Conservation (phyloP, 345 rosid species). For the Gossypioides kirkii region DNA sequence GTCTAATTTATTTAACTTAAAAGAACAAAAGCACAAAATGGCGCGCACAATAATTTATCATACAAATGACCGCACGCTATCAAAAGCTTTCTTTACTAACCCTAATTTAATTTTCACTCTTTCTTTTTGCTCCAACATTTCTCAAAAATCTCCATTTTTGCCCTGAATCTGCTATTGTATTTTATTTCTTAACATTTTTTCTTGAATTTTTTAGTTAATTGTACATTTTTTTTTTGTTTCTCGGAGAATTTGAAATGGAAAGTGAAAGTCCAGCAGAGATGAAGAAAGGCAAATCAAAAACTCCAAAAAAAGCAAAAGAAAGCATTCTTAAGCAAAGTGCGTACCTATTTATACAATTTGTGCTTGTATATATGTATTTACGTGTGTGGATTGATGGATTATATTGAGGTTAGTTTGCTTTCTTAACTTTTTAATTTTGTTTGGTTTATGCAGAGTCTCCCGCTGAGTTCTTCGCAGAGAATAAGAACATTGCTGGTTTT, state of each 20-base stretch:
- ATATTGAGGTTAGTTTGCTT: not conserved
- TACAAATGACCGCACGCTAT: not conserved
- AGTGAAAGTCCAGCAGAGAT: constrained; percentile 41
- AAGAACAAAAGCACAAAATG: not conserved
- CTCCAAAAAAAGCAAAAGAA: constrained; percentile 52
- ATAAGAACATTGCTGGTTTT: constrained; percentile 97
- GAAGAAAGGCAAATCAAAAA: constrained; percentile 63
- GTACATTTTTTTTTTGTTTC: not conserved
- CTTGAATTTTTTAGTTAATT: not conserved
- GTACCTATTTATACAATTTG: not conserved
- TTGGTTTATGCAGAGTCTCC: constrained; percentile 69
- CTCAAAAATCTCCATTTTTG: not conserved
- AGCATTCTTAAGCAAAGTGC: constrained; percentile 85
- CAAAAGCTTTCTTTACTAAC: not conserved
- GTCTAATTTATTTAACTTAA: not conserved
- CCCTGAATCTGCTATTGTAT: not conserved
- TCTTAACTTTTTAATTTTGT: not conserved
- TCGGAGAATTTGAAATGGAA: constrained; percentile 22
- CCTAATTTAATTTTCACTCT: not conserved
- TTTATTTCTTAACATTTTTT: not conserved
- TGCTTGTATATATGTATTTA: not conserved
- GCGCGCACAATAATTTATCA: not conserved
- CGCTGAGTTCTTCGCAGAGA: constrained; percentile 97
- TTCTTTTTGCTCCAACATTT: not conserved
- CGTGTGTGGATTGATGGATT: not conserved